Evolutionary conservation across 495 filamentous ascomycete species (phyloP).

Genomic region (Xylaria venustula): DNA sequence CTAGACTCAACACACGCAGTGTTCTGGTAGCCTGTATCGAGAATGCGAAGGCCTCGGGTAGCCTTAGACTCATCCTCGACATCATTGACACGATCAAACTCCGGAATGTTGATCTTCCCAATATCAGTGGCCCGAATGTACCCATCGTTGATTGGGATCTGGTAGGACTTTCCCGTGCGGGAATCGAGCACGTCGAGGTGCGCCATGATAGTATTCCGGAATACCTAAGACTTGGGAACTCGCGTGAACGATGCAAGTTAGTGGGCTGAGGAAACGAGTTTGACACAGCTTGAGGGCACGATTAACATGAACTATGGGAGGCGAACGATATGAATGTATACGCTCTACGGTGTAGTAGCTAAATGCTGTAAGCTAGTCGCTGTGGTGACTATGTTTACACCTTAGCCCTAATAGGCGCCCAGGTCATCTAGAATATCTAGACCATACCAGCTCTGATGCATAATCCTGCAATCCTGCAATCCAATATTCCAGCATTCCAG

Average conservation of each 20-base stretch:
- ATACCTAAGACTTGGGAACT: neutral
- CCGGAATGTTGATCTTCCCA: constrained; percentile 35
- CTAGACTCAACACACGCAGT: constrained; percentile 44
- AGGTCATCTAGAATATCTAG: constrained; percentile 6
- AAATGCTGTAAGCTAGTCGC: no score
- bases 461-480: constrained; percentile 30
- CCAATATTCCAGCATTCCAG: constrained; percentile 4
- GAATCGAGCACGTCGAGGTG: constrained; percentile 27
- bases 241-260: neutral
- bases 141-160: constrained; percentile 34
- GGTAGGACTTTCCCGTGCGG: constrained; percentile 29
- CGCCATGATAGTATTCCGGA: constrained; percentile 13
- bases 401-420: neutral
- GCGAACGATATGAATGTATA: neutral
- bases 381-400: neutral
- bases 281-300: neutral
- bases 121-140: constrained; percentile 45
- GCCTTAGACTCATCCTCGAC: neutral
- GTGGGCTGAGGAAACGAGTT: neutral
- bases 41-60: constrained; percentile 39
- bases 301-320: neutral
- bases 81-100: neutral
- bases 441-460: constrained; percentile 12
- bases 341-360: neutral
- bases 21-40: constrained; percentile 53